A percentile compares a stretch with the other conserved stretches of the same genome.
Evolutionary conservation across 2,329 filamentous ascomycete species (phyloP).

Genomic region (Penicillium vulpinum): DNA sequence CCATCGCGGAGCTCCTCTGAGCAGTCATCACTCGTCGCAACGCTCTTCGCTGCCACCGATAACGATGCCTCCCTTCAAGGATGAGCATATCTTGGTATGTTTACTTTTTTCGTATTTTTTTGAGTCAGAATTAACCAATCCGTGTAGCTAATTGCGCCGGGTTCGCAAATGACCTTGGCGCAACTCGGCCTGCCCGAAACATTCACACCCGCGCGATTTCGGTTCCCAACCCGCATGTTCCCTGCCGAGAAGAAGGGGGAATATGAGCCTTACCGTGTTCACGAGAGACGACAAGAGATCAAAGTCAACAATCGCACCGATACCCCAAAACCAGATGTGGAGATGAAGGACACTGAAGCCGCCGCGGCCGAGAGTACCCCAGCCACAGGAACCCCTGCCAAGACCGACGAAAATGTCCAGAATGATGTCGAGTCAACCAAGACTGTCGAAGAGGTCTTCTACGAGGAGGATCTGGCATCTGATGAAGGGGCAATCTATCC

Average conservation of each 20-base stretch:
- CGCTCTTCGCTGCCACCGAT: conserved; percentile 8
- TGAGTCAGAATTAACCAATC: neutral
- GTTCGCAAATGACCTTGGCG: conserved; percentile 85
- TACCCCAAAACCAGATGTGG: conserved; percentile 42
- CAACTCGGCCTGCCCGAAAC: conserved; percentile 86
- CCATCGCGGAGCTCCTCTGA: conserved; percentile 20
- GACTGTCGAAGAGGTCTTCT: conserved; percentile 57
- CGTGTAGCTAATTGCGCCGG: conserved; percentile 57
- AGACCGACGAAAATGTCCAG: conserved; percentile 26
- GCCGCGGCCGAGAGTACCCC: conserved; percentile 17
- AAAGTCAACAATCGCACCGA: conserved; percentile 30
- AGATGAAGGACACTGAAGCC: conserved; percentile 47
- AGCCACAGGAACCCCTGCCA: conserved; percentile 25
- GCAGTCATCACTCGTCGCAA: conserved; percentile 14
- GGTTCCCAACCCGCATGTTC: conserved; percentile 94
- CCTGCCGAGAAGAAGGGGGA: conserved; percentile 71
- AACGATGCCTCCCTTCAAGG: conserved; percentile 53
- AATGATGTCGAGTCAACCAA: conserved; percentile 32
- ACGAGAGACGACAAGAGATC: conserved; percentile 46
- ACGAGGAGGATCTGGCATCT: conserved; percentile 84
- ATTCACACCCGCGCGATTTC: conserved; percentile 85
- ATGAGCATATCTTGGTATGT: conserved; percentile 54
- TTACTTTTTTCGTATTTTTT: neutral
- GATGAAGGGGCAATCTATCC: conserved; percentile 90
- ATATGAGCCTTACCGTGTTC: conserved; percentile 79